These are phyloP conservation scores for Sambucus nigra DNA, from an alignment of 129 eudicot genomes.

Conservation along the genomic window DNA sequence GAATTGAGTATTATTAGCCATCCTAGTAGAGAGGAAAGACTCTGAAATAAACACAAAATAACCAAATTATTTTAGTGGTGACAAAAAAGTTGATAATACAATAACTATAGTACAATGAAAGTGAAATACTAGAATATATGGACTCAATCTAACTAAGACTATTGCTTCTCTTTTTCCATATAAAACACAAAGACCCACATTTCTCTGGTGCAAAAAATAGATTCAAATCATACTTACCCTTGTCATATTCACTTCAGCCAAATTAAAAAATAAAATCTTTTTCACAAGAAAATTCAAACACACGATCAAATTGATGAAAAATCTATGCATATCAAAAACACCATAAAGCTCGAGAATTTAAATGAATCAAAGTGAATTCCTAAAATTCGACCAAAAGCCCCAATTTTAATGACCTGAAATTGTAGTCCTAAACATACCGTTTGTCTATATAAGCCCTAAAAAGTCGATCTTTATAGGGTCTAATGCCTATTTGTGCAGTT, in stretches of 20 bases:
- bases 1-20: constrained; percentile 75
- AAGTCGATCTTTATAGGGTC: too few species aligned
- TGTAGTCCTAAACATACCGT: not conserved
- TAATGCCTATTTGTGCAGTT: not conserved
- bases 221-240: not conserved
- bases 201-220: not conserved
- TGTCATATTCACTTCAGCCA: not conserved
- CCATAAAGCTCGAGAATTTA: not conserved
- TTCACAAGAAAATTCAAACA: not conserved
- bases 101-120: not conserved
- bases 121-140: not conserved
- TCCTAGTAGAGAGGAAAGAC: constrained; percentile 19
- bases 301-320: too few species aligned
- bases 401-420: not conserved
- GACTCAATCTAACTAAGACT: too few species aligned
- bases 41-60: constrained; percentile 22
- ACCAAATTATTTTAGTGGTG: not conserved
- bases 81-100: not conserved
- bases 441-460: constrained; percentile 1
- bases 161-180: not conserved
- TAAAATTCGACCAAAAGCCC: not conserved
- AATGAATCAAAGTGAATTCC: not conserved
- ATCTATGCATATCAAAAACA: not conserved
- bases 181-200: not conserved
- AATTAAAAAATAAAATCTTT: not conserved